A percentile compares a stretch with the other conserved stretches of the same genome.
Evolutionary conservation across 2,329 filamentous ascomycete genomes (phyloP).

Genomic region (Fonsecaea erecta): DNA sequence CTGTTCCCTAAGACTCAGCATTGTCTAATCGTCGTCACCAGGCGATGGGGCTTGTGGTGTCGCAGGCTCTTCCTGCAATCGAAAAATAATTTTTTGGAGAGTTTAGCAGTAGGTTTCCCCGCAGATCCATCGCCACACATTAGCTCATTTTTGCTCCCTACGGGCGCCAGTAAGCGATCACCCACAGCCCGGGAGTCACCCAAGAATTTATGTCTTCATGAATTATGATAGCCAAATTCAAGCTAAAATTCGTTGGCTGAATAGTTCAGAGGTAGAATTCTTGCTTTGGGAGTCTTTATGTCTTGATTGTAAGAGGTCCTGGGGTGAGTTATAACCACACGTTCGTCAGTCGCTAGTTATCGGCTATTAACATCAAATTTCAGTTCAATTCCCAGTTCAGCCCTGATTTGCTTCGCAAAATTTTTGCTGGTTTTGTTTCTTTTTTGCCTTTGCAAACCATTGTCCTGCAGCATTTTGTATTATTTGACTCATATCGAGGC

Average conservation of each 20-base stretch:
- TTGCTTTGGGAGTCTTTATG: conserved; percentile 36
- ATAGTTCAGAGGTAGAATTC: conserved; percentile 40
- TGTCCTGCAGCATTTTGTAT: no score
- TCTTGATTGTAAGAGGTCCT: conserved; percentile 39
- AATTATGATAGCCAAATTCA: neutral
- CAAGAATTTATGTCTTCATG: neutral
- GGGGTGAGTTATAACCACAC: conserved; percentile 19
- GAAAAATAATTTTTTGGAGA: conserved; percentile 27
- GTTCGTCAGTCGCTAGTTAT: neutral
- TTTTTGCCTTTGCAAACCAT: neutral
- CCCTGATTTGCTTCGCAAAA: conserved; percentile 23
- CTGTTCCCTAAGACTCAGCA: conserved; percentile 25
- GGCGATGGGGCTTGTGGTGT: neutral
- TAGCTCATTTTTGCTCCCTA: conserved; percentile 18
- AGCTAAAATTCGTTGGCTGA: conserved; percentile 13
- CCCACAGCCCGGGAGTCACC: neutral
- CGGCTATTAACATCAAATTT: neutral
- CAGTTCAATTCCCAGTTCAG: conserved; percentile 39
- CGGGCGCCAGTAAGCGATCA: neutral
- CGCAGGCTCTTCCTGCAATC: conserved; percentile 4
- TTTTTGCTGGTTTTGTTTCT: neutral
- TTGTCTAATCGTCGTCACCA: neutral
- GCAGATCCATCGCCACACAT: neutral
- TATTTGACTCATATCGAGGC: neutral
- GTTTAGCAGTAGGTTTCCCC: conserved; percentile 33